Conservation (phyloP, 2,329 filamentous ascomycete species). For the Lasiodiplodia sp. region DNA sequence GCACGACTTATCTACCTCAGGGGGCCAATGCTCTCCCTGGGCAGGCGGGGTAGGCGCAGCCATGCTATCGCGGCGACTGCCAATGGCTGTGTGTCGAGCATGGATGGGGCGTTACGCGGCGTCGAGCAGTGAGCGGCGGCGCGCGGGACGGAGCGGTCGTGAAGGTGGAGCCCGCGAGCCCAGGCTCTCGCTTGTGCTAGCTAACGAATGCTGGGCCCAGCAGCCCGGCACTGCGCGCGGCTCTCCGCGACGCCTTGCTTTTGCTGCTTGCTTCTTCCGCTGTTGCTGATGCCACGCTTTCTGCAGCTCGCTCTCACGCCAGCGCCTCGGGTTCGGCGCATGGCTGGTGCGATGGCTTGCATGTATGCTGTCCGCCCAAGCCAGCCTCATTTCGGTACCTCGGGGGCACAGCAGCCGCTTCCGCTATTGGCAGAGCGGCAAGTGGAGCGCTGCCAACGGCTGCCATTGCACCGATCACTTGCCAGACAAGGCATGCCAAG, state of each 20-base stretch:
- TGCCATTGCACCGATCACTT: conserved; percentile 14
- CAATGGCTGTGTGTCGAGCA: conserved; percentile 10
- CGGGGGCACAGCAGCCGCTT: neutral
- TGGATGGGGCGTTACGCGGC: conserved; percentile 16
- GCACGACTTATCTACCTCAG: conserved; percentile 23
- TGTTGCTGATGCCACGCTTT: neutral
- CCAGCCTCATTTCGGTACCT: conserved; percentile 13
- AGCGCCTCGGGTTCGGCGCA: neutral
- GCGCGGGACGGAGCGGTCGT: conserved; percentile 10
- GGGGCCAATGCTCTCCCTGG: neutral
- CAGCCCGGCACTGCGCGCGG: neutral
- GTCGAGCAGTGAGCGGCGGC: conserved; percentile 1
- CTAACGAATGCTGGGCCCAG: neutral
- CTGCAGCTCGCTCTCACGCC: conserved; percentile 2
- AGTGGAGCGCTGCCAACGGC: neutral
- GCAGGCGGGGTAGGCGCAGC: conserved; percentile 5
- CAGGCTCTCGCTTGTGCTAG: neutral
- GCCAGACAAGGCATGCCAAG: conserved; percentile 12
- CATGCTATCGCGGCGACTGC: neutral
- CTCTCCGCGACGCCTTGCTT: neutral
- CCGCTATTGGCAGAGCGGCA: conserved; percentile 4
- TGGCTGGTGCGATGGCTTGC: neutral
- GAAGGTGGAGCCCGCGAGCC: conserved; percentile 10
- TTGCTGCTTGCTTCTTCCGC: neutral
- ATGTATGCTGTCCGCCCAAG: neutral